Evolutionary conservation across 352 stramenopile genomes (phyloP).

Genomic region (Pythium monospermum): DNA sequence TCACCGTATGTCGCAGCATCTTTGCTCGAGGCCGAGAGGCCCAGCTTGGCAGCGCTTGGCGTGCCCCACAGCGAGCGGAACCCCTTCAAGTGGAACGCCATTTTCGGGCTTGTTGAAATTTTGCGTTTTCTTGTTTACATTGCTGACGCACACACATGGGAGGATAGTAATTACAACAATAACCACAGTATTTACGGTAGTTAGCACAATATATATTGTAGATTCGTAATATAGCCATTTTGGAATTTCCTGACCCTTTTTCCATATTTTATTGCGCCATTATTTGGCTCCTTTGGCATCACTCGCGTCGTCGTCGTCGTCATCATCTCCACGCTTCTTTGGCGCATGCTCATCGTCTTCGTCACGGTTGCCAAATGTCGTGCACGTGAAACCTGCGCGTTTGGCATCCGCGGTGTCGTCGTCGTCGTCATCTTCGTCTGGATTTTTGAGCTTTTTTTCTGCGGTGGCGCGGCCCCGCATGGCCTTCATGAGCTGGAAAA

Average conservation of each 20-base stretch:
- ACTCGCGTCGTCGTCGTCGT: constrained; percentile 13
- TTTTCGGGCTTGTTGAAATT: neutral
- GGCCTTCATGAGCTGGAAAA: constrained; percentile 67
- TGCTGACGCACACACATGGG: too few species aligned
- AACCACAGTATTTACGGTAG: neutral
- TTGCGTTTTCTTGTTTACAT: too few species aligned
- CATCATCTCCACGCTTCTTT: constrained; percentile 5
- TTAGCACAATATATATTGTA: constrained; percentile 1
- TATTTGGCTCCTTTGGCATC: constrained; percentile 20
- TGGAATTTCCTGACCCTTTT: neutral
- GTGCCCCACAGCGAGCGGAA: constrained; percentile 63
- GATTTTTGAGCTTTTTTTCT: constrained; percentile 25
- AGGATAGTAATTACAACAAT: constrained; percentile 2
- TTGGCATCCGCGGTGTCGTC: neutral
- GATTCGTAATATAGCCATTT: neutral
- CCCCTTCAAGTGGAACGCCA: constrained; percentile 29
- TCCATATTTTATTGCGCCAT: neutral
- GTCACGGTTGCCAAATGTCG: too few species aligned
- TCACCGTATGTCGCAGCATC: constrained; percentile 24
- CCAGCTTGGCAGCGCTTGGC: constrained; percentile 29
- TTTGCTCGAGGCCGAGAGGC: neutral
- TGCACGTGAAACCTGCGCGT: too few species aligned
- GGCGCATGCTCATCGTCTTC: constrained; percentile 2
- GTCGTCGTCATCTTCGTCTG: constrained; percentile 8
- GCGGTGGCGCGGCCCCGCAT: constrained; percentile 52